Percentiles rank a stretch among this genome's conserved stretches.
These are phyloP conservation scores for Candida freyschussii DNA, from an alignment of 1,139 yeast species.

Conservation along the genomic window DNA sequence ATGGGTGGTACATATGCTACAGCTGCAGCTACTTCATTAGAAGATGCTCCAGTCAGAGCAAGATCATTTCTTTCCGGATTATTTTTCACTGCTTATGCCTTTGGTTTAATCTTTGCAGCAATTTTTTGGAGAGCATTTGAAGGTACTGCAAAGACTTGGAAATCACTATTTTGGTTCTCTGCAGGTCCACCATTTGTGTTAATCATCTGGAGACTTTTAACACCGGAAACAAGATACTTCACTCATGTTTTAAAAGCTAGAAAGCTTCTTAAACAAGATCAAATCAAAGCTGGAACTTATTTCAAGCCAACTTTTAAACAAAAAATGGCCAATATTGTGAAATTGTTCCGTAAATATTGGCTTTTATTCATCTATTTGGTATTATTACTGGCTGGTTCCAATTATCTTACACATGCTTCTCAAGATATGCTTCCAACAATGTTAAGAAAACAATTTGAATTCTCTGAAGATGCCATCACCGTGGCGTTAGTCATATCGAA, in stretches of 20 bases:
- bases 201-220: constrained; percentile 37
- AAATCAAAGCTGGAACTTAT: constrained; percentile 33
- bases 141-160: constrained; percentile 37
- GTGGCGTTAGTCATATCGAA: constrained; percentile 44
- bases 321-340: constrained; percentile 19
- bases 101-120: constrained; percentile 42
- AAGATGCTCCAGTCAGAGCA: constrained; percentile 40
- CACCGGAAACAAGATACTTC: constrained; percentile 37
- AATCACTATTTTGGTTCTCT: constrained; percentile 51
- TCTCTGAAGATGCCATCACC: constrained; percentile 37
- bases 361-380: constrained; percentile 37
- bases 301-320: constrained; percentile 17
- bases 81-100: constrained; percentile 41
- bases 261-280: constrained; percentile 30
- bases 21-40: constrained; percentile 45
- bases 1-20: constrained; percentile 51
- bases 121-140: constrained; percentile 40
- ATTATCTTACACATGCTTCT: constrained; percentile 51
- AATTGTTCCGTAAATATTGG: constrained; percentile 25
- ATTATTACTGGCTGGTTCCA: constrained; percentile 44
- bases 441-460: constrained; percentile 37
- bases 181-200: constrained; percentile 42
- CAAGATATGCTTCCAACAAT: constrained; percentile 51
- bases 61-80: constrained; percentile 42
- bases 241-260: constrained; percentile 25